phyloP scores from a whole-genome alignment of 164 flowering plant genomes.

The Berberis vulgaris region DNA sequence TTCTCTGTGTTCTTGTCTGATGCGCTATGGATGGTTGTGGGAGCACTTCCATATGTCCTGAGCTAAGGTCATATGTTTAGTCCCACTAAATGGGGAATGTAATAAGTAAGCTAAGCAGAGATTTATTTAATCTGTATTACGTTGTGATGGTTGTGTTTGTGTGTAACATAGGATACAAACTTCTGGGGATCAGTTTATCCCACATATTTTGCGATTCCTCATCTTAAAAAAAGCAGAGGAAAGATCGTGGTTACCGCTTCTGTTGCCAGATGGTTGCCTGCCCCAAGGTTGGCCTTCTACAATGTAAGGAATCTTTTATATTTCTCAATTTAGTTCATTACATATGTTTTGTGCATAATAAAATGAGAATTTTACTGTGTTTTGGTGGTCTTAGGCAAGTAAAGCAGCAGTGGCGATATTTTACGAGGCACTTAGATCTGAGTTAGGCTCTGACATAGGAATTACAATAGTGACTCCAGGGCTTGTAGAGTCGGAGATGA shows the following conservation, averaged over 20 bases:
- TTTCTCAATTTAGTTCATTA: too few species aligned
- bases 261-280: conserved; percentile 26
- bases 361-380: neutral
- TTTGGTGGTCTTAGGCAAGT: conserved; percentile 13
- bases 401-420: conserved; percentile 19
- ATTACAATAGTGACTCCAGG: conserved; percentile 55
- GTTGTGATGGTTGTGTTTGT: too few species aligned
- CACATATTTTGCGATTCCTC: conserved; percentile 41
- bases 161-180: conserved; percentile 32
- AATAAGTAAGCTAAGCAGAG: too few species aligned
- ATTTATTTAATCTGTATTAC: too few species aligned
- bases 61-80: too few species aligned
- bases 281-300: conserved; percentile 29
- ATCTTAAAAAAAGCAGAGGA: conserved; percentile 36
- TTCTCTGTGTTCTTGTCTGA: too few species aligned
- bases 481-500: conserved; percentile 37
- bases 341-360: neutral
- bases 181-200: conserved; percentile 50
- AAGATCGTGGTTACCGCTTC: conserved; percentile 38
- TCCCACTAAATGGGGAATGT: too few species aligned
- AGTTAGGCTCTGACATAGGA: conserved; percentile 33
- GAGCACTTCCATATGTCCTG: too few species aligned
- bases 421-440: conserved; percentile 25
- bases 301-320: neutral
- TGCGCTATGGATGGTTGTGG: too few species aligned